A percentile compares a stretch with the other conserved stretches of the same genome.
Conservation (phyloP, 2,329 filamentous ascomycete species). For the Myriosclerotinia duriaeana region DNA sequence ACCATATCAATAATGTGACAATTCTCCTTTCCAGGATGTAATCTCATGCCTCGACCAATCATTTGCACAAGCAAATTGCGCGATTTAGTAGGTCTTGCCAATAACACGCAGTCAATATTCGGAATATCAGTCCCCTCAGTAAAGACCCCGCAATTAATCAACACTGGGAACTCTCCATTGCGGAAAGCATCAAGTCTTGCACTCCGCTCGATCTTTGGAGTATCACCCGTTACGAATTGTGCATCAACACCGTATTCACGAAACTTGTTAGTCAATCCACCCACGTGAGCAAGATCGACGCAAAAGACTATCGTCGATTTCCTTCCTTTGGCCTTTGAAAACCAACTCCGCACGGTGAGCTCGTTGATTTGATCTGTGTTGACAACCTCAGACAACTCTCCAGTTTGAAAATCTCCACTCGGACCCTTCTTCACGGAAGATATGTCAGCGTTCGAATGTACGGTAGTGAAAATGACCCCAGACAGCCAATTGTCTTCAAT, state of each 20-base stretch:
- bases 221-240: constrained; percentile 81
- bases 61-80: constrained; percentile 95
- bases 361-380: constrained; percentile 82
- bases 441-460: constrained; percentile 78
- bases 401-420: constrained; percentile 76
- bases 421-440: constrained; percentile 62
- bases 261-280: constrained; percentile 72
- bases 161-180: constrained; percentile 73
- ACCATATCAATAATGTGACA: constrained; percentile 98
- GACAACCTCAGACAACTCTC: constrained; percentile 76
- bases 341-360: constrained; percentile 82
- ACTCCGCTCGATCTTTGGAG: constrained; percentile 65
- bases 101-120: constrained; percentile 89
- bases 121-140: constrained; percentile 98
- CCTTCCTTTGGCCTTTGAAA: constrained; percentile 68
- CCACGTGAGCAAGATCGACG: constrained; percentile 82
- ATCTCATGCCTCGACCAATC: constrained; percentile 90
- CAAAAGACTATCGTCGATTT: constrained; percentile 93
- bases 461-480: constrained; percentile 90
- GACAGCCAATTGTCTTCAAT: constrained; percentile 90
- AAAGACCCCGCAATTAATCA: constrained; percentile 94
- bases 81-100: constrained; percentile 85
- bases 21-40: constrained; percentile 76
- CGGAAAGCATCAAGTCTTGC: constrained; percentile 75
- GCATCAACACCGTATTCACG: constrained; percentile 78